Percentiles rank a stretch among this genome's conserved stretches.
Conservation (phyloP, 2,329 filamentous ascomycete species). For the Claviceps sp. region DNA sequence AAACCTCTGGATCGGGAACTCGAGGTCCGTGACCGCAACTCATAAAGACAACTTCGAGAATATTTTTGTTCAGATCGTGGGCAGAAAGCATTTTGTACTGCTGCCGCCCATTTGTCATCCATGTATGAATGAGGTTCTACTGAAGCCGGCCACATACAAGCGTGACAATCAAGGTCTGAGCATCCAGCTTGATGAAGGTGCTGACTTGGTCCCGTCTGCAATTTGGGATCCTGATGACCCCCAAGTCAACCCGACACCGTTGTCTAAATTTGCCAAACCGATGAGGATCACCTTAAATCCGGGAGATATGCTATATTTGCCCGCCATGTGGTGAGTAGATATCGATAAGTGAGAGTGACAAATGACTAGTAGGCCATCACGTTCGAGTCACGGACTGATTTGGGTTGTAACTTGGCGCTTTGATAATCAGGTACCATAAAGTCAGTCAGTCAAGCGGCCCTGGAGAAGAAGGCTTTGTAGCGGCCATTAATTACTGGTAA, state of each 20-base stretch:
- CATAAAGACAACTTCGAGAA: constrained; percentile 84
- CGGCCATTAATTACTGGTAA: constrained; percentile 73
- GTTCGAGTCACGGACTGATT: not conserved
- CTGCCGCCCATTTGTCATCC: constrained; percentile 58
- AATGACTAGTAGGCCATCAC: not conserved
- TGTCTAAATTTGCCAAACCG: constrained; percentile 46
- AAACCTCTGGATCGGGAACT: constrained; percentile 74
- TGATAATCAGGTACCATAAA: constrained; percentile 53
- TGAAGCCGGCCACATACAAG: constrained; percentile 46
- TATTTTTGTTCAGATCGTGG: constrained; percentile 64
- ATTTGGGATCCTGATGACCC: constrained; percentile 62
- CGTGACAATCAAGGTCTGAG: constrained; percentile 18
- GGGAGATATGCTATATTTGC: constrained; percentile 73
- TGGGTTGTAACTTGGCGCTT: not conserved
- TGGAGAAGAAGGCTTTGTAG: constrained; percentile 60
- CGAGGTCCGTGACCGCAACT: constrained; percentile 52
- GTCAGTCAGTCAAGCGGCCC: constrained; percentile 56
- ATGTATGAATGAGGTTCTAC: constrained; percentile 50
- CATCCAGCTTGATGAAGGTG: constrained; percentile 21
- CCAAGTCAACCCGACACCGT: constrained; percentile 33
- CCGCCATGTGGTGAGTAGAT: constrained; percentile 55
- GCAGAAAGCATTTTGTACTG: constrained; percentile 61
- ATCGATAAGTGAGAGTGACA: not conserved
- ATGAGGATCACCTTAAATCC: constrained; percentile 54
- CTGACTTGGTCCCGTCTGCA: constrained; percentile 46